Evolutionary conservation across 768 basidiomycete genomes (phyloP), one percentile per base, ranked within the genome.

Genomic region (Boletus rex-veris): DNA sequence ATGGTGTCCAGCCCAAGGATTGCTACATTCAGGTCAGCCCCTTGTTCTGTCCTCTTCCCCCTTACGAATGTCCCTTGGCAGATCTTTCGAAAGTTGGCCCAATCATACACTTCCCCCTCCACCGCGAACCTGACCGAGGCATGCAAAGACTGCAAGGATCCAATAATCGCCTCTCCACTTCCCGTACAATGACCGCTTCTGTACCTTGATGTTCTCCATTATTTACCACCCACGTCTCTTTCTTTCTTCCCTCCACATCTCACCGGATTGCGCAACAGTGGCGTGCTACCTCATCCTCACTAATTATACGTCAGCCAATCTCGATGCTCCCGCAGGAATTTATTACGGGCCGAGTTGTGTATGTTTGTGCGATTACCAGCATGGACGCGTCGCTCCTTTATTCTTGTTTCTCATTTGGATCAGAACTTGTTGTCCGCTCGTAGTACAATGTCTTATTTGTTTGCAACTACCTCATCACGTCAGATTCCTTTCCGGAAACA

Each of bases 1-100:
- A 71, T 15, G 77, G 77, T n/a, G 75, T 74, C 9, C 79, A 80
- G 53, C 50, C 71, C 9, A 61, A 60, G 37, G 77, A 77, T 16
- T 71, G 69, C 41, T 79, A 75, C 55, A 53, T 68, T 30, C 66
- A 71, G 64, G 76, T 75, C 43, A 39, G 70, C 19, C n/a, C 12
- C n/a, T 4, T 31, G 8, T 43, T 53, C 24, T 19, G 1, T 28
- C 54, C 1, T 45, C 14, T 41, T 8, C 15, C 8, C 43, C 16
- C 9, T 36, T 18, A 47, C 37, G 12, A 47, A 57, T 18, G 6
- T 37, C 33, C 26, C 15, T 45, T 12, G 31, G n/a, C 35, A 70
- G 68, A 70, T 70, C 42, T 70, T 70, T 48, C 68, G 70, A 42
- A 70, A 68, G 55, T 28, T 70, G 48, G 70, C 70, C 30, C 61